Base-by-base conservation (phyloP, 164 flowering plant genomes). In the Stephania cephalantha region DNA sequence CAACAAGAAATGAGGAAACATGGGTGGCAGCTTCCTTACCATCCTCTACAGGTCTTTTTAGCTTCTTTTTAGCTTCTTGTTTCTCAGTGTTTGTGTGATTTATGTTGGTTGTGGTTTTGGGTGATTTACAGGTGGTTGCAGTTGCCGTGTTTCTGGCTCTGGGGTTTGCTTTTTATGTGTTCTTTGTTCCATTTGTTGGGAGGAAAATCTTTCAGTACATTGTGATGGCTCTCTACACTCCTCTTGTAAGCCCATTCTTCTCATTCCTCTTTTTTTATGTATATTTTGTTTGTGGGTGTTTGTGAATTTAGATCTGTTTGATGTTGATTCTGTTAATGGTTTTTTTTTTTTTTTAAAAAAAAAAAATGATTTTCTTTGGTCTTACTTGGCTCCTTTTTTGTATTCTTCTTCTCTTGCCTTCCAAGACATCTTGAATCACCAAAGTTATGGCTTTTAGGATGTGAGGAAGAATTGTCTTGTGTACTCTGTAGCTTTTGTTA, bases 21-120 rank as follows among this genome's bases (percentile, higher is more conserved):
- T 85, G 99, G 99, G 68, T 94, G 99, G 99, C 94, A 96, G 76
- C 97, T 92, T 68, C 98, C 98, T 70, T 90, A 94, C 79, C 98
- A 96, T 76, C 98, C 98, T 58, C 94, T 96, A 30, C 99, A 96
- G 93, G 99, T 89, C 61, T 61, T n/a, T 58, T 73, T 30, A 46
- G 7, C 20, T 65, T 50, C n/a, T 46, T 35, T 35, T 35, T 25
- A 25, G 25, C 25, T 35, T 35, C 42, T 35, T 2, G 42, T 35
- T 35, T 35, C 42, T 35, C 42, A n/a, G 63, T 48, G 46, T 77
- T n/a, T 61, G 8, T 3, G 18, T 58, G 7, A 18, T 58, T 58
- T 58, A 17, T n/a, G 66, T 15, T 61, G 20, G n/a, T n/a, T n/a
- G 2, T 18, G 7, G n/a, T n/a, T n/a, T 61, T 15, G 30, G 75